Evolutionary conservation across 2,329 filamentous ascomycete species (phyloP).

Genomic region (Xylogone sp.): DNA sequence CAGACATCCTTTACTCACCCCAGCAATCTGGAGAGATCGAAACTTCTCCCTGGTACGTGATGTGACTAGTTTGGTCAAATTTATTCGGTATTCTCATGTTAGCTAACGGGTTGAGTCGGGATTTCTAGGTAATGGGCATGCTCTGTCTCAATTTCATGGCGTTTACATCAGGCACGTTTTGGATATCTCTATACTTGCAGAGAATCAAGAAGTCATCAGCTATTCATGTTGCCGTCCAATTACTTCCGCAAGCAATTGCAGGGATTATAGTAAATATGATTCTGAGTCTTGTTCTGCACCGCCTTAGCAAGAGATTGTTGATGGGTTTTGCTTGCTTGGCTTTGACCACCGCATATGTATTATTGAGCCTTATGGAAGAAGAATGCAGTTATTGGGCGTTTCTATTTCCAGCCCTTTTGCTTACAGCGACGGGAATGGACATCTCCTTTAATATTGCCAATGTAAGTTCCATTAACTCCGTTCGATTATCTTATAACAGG

Average conservation of each 20-base stretch:
- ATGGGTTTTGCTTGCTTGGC: slow-evolving; percentile 42
- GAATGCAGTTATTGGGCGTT: slow-evolving; percentile 62
- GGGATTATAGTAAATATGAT: slow-evolving; percentile 61
- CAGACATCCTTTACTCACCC: slow-evolving; percentile 47
- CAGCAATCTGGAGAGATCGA: slow-evolving; percentile 53
- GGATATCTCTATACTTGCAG: slow-evolving; percentile 63
- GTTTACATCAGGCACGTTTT: slow-evolving; percentile 57
- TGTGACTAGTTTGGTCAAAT: too few relatives aligned
- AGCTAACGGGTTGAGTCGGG: too few relatives aligned
- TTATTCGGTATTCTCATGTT: too few relatives aligned
- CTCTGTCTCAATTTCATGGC: slow-evolving; percentile 58
- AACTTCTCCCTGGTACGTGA: slow-evolving; percentile 61
- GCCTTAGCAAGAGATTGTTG: slow-evolving; percentile 60
- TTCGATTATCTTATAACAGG: slow-evolving; percentile 2
- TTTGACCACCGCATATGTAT: slow-evolving; percentile 37
- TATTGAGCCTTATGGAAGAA: slow-evolving; percentile 52
- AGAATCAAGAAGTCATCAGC: slow-evolving; percentile 47
- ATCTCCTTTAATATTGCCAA: slow-evolving; percentile 69
- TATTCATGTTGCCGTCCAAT: slow-evolving; percentile 56
- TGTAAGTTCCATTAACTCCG: slow-evolving; percentile 33
- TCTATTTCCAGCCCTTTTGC: slow-evolving; percentile 55
- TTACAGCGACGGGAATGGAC: slow-evolving; percentile 62
- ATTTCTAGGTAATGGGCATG: too few relatives aligned
- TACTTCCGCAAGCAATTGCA: slow-evolving; percentile 63
- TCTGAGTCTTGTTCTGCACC: slow-evolving; percentile 58